phyloP scores from a whole-genome alignment of 495 filamentous ascomycete species.

The Aspergillus diversus region DNA sequence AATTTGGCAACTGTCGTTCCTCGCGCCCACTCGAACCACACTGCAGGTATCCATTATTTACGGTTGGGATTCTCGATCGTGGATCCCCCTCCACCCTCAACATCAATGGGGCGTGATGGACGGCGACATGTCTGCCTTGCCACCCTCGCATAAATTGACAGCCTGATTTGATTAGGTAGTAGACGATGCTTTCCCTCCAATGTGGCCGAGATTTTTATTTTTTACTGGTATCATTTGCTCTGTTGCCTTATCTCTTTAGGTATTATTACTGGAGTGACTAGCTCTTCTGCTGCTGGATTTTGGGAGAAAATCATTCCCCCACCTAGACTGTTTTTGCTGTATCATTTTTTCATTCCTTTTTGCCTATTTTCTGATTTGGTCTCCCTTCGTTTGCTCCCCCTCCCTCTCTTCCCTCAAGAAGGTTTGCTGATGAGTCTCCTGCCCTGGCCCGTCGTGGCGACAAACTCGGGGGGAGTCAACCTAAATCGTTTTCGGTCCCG shows the following conservation, averaged over 20 bases:
- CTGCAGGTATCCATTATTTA: not conserved
- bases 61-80: not conserved
- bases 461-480: constrained; percentile 11
- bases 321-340: not conserved
- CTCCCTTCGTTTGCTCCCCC: not conserved
- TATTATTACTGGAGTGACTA: not conserved
- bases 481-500: constrained; percentile 12
- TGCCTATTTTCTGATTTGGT: constrained; percentile 4
- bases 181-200: no score
- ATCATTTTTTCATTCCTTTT: constrained; percentile 6
- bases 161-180: not conserved
- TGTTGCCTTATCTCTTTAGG: not conserved
- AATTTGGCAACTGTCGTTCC: not conserved
- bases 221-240: not conserved
- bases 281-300: not conserved
- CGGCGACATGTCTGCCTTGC: not conserved
- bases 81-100: not conserved
- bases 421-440: constrained; percentile 2
- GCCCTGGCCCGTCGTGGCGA: constrained; percentile 22
- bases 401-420: not conserved
- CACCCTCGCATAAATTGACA: not conserved
- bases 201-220: no score
- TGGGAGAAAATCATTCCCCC: constrained; percentile 6
- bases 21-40: not conserved
- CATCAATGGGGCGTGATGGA: not conserved